phyloP scores from a whole-genome alignment of 1,284 basidiomycete species.

The Malassezia yamatoensis region DNA sequence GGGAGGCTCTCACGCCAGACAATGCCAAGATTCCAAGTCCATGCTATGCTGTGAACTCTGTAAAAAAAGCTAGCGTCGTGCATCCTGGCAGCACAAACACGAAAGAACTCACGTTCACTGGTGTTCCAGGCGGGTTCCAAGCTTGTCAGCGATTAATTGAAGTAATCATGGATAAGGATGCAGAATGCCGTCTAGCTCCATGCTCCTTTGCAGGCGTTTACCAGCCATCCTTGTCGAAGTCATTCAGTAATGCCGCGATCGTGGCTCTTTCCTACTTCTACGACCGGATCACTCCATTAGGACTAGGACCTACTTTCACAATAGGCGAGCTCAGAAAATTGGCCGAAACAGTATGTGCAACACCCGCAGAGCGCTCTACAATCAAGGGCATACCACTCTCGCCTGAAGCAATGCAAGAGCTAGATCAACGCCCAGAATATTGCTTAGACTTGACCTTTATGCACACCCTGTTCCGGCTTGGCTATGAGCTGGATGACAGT shows the following conservation, averaged over 20 bases:
- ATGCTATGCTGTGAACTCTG: conserved; percentile 65
- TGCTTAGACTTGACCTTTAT: conserved; percentile 94
- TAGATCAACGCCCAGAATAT: conserved; percentile 76
- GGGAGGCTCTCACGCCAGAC: conserved; percentile 45
- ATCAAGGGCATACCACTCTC: conserved; percentile 33
- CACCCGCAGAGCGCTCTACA: conserved; percentile 15
- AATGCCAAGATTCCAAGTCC: conserved; percentile 58
- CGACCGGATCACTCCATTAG: conserved; percentile 76
- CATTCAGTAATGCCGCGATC: conserved; percentile 56
- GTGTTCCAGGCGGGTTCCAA: conserved; percentile 63
- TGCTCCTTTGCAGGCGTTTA: conserved; percentile 97
- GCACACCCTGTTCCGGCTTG: conserved; percentile 69
- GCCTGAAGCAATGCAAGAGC: conserved; percentile 58
- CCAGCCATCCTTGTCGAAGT: conserved; percentile 83
- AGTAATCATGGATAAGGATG: conserved; percentile 86
- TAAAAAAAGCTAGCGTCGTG: conserved; percentile 61
- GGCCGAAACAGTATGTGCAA: conserved; percentile 33
- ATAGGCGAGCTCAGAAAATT: conserved; percentile 27
- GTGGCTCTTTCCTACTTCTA: conserved; percentile 73
- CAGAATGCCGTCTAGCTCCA: conserved; percentile 67
- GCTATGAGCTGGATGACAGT: conserved; percentile 53
- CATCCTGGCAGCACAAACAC: conserved; percentile 50
- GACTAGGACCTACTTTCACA: conserved; percentile 50
- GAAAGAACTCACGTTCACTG: conserved; percentile 33
- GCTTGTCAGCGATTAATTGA: conserved; percentile 76